Base-by-base conservation (phyloP, 78 protist species). In the Cyanophora paradoxa region DNA sequence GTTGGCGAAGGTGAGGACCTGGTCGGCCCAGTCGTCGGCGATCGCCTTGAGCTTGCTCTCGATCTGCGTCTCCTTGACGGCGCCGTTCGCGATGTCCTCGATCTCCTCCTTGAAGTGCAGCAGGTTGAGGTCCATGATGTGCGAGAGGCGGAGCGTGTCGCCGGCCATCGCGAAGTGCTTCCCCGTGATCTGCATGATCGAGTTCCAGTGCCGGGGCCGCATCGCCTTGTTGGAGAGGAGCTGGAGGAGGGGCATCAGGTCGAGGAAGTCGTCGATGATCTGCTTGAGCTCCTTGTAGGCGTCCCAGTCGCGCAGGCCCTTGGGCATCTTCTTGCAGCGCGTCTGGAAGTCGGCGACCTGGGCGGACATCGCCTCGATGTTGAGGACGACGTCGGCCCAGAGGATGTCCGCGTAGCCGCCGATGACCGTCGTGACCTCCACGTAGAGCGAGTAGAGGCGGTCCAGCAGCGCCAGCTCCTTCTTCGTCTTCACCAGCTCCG, bases 151-250 rank as follows among this genome's bases (percentile, higher is more conserved):
- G 48, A 90, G 78, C 44, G 62, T 2, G 20, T 83, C 89, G 6
- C 44, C 19, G 40, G 83, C 84, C 3, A 74, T 5, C 28, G 63
- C 19, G 63, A 80, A 67, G 58, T 13, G 10, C 50, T 26, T 22
- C 30, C 61, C 58, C 7, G 77, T 62, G 37, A 81, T 24, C 11
- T 37, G 1, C 74, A 66, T 34, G 31, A 90, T 72, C 31, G 19
- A 24, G 24, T 41, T 31, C 94, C 94, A 90, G 71, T 90, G 94
- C 31, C 94, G 76, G 3, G 48, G 31, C 31, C 78, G 79, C 62
- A 90, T 81, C 7, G 78, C 74, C 52, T 44, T 44, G 52, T 44
- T 44, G 48, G 71, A 33, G 24, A 87, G 58, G 11, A 1, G 0
- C 66, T 75, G 62, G 39, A 87, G 73, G 39, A 83, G 3, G 26